Evolutionary conservation across 768 basidiomycete genomes (phyloP), one percentile per base, ranked within the genome.

Genomic region (Sarcodon aspratus): DNA sequence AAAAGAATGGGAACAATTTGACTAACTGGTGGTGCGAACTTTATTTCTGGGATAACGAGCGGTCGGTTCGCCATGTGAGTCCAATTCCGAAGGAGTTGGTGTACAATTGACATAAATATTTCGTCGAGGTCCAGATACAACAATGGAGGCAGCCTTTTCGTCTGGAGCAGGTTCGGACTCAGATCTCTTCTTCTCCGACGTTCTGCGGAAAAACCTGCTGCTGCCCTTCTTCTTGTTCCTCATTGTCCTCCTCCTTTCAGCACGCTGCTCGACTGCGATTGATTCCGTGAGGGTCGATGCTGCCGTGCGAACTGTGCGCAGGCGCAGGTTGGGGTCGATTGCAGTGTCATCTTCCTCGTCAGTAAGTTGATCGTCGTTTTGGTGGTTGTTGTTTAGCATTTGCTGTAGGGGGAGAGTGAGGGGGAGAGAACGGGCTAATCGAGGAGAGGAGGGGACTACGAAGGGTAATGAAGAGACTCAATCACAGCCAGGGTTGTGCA

Each of bases 241-340:
- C 17, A 42, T 49, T 52, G 72, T 66, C 64, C 75, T 76, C 57
- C 82, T 69, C 54, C 76, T 67, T 61, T 80, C 73, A 11, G 77
- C 78, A 42, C 82, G 75, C 54, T 77, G 72, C 62, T 97, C 94
- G 33, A 83, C 77, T 50, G 78, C 80, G 46, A 88, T 82, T 7
- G 86, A 86, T 63, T 93, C 89, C 52, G 88, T 85, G 55, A 96
- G 82, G 36, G 88, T 89, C 13, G 87, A 90, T 2, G 87, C 85
- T 13, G 94, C 94, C 1, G 94, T 96, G 57, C 85, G 83, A n/a
- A 92, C 89, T 1, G 91, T 94, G 47, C 89, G 80, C 45, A 97
- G 73, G 36, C 92, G 82, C 10, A 93, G 74, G 59, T 91, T 80
- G 15, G 85, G 85, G 71, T 97, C 93, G 56, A 89, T 82, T 48